Evolutionary conservation across 2,329 filamentous ascomycete species (phyloP), one percentile per base, ranked within the genome.

Genomic region (Dactylonectria macrodidyma): DNA sequence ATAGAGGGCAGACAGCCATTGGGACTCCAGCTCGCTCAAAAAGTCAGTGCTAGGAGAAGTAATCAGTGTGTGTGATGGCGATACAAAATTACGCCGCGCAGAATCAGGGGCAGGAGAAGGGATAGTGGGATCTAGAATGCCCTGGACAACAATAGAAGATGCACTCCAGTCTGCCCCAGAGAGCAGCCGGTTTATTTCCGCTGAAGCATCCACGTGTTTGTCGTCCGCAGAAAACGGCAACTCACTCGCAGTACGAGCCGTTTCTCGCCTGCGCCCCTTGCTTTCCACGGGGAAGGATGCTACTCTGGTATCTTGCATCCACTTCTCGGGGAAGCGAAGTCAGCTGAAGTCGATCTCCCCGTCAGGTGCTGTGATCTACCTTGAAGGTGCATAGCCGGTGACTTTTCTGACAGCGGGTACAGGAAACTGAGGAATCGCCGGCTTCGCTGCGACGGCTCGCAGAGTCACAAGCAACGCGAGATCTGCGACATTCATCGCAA

Each of bases 371-470:
- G 26, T 30, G 26, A 44, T 44, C 41, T 69, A 75, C 78, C 66
- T 77, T 75, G 59, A 80, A 80, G 16, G 77, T 80, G 56, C 78
- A 80, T 10, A 66, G 30, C 22, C 69, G 70, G 24, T 69, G 54
- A 8, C 76, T 71, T 51, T 76, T 76, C 50, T 68, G 58, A 56
- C 78, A 93, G 71, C 86, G 93, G 0, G 91, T 93, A 2, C 92
- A 94, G 71, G 89, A 90, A 73, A 90, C 87, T 12, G 87, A 92
- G 48, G 92, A 89, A 71, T 90, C 86, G 9, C 90, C 91, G 1
- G 85, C 89, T 8, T 91, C 89, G 19, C 58, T 61, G n/a, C 59
- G 38, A 19, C 69, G 70, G 54, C 59, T 72, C 34, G 68, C 62
- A 1, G 76, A 75, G 52, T 80, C 77, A 58, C 78, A 79, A 7